Evolutionary conservation across 305 asterid genomes (phyloP).

Genomic region (Fraxinus platypoda): DNA sequence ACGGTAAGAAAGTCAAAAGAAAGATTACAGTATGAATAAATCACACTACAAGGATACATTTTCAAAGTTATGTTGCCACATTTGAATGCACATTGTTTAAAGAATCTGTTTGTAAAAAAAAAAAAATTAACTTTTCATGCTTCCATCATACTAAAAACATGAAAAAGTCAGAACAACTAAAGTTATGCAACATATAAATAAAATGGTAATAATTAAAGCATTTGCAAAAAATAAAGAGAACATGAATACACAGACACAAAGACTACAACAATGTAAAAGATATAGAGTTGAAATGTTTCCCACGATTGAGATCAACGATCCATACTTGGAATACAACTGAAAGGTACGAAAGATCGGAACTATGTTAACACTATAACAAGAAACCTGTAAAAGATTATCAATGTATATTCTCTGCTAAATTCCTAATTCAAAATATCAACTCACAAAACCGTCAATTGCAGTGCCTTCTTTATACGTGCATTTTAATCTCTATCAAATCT

Average conservation of each 20-base stretch:
- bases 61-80: not conserved
- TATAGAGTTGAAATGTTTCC: not conserved
- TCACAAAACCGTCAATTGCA: not conserved
- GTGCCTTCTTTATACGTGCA: not conserved
- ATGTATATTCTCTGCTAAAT: not conserved
- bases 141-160: not conserved
- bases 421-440: not conserved
- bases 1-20: not conserved
- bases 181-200: not conserved
- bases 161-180: not conserved
- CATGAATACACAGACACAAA: too few relatives aligned
- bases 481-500: not conserved
- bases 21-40: not conserved
- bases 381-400: not conserved
- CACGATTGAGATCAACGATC: not conserved
- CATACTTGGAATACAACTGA: not conserved
- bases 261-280: not conserved
- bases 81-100: not conserved
- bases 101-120: not conserved
- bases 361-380: not conserved
- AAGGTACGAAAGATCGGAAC: not conserved
- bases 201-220: not conserved
- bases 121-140: not conserved
- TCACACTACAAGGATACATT: not conserved
- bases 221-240: too few relatives aligned